These are phyloP conservation scores for Endoconidiophora laricicola DNA, from an alignment of 2,329 filamentous ascomycete genomes.

Conservation along the genomic window DNA sequence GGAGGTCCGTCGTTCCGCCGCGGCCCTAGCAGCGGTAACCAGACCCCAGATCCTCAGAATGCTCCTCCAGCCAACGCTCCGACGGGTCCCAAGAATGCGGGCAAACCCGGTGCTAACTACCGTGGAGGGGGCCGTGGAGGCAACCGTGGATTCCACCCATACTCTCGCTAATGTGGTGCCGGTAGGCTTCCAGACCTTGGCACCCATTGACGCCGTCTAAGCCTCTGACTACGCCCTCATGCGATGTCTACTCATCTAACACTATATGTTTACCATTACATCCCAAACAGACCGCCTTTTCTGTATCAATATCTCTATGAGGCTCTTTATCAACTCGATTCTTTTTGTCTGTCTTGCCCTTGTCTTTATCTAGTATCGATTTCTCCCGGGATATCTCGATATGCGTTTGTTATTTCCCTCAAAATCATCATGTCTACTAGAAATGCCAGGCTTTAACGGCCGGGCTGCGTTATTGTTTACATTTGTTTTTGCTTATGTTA, in stretches of 20 bases:
- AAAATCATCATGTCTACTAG: not conserved
- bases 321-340: not conserved
- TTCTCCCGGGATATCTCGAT: not conserved
- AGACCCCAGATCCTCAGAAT: conserved; percentile 29
- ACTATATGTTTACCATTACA: not conserved
- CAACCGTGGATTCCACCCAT: conserved; percentile 65
- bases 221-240: not conserved
- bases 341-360: not conserved
- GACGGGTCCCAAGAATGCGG: conserved; percentile 90
- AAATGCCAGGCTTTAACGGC: no score
- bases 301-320: not conserved
- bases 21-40: conserved; percentile 23
- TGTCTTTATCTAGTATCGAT: not conserved
- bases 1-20: conserved; percentile 14
- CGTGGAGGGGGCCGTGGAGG: conserved; percentile 71
- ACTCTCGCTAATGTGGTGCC: conserved; percentile 25
- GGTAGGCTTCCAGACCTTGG: not conserved
- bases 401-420: not conserved
- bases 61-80: conserved; percentile 47
- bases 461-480: not conserved
- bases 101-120: conserved; percentile 81
- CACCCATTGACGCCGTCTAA: not conserved
- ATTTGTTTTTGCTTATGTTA: not conserved
- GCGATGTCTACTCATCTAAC: not conserved
- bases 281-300: not conserved